Conservation (phyloP, 106 monocot genomes). For the Dendrobium officinale region DNA sequence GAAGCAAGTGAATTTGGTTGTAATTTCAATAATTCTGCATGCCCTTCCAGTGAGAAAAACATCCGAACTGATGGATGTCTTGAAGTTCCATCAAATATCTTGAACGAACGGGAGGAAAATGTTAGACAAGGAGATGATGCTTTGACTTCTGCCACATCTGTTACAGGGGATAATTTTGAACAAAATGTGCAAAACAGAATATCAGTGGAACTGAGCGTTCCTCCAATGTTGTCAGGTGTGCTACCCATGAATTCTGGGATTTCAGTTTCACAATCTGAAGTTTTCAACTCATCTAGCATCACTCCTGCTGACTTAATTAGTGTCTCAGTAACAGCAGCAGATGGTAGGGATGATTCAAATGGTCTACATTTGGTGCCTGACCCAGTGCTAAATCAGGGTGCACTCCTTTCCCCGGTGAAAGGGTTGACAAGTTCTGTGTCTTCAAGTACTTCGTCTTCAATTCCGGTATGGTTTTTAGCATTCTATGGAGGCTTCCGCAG, state of each 20-base stretch:
- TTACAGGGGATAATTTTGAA: neutral
- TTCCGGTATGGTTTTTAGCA: neutral
- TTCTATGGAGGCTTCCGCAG: neutral
- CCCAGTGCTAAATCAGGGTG: neutral
- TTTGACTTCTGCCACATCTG: neutral
- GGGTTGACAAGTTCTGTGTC: neutral
- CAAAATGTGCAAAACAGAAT: neutral
- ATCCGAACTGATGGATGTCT: slow-evolving; percentile 3
- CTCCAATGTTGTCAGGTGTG: neutral
- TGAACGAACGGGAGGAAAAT: slow-evolving; percentile 4
- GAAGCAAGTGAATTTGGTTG: slow-evolving; percentile 3
- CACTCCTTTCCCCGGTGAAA: neutral
- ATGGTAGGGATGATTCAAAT: slow-evolving; percentile 9
- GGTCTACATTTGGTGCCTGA: slow-evolving; percentile 1
- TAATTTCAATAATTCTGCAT: neutral
- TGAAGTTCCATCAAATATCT: slow-evolving; percentile 14
- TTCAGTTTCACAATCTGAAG: neutral
- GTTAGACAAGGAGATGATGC: slow-evolving; percentile 1
- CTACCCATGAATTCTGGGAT: slow-evolving; percentile 8
- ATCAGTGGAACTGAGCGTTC: neutral
- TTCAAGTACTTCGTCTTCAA: neutral
- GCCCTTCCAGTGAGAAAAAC: neutral
- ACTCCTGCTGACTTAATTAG: neutral
- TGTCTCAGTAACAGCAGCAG: neutral
- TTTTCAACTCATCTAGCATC: neutral